phyloP scores from a whole-genome alignment of 1,284 basidiomycete species.

The Takashimella tepidaria region DNA sequence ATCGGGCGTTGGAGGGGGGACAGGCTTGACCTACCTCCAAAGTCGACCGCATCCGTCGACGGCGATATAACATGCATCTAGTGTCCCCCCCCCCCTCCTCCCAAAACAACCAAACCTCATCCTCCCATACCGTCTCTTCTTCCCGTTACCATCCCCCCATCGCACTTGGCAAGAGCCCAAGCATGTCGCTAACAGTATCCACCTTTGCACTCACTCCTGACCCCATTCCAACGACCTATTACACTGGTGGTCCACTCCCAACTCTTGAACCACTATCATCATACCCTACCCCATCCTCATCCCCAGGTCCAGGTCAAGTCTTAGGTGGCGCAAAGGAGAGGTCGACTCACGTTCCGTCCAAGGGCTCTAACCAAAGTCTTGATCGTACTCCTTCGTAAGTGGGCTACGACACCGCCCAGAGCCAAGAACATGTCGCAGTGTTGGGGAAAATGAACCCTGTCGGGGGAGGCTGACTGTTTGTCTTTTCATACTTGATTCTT shows the following conservation, averaged over 20 bases:
- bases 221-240: slow-evolving; percentile 18
- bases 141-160: no score
- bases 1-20: not conserved
- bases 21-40: not conserved
- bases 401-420: no score
- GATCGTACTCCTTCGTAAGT: slow-evolving; percentile 30
- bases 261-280: slow-evolving; percentile 13
- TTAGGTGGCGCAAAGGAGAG: slow-evolving; percentile 2
- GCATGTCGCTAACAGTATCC: slow-evolving; percentile 24
- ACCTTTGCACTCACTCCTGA: not conserved
- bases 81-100: no score
- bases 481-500: no score
- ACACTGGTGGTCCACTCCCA: slow-evolving; percentile 30
- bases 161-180: no score
- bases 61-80: no score
- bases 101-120: not conserved
- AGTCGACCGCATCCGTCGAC: not conserved
- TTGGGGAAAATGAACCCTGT: no score
- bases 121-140: not conserved
- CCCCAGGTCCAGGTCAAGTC: slow-evolving; percentile 3
- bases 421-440: not conserved
- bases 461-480: not conserved
- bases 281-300: slow-evolving; percentile 3
- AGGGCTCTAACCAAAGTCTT: slow-evolving; percentile 13
- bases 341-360: slow-evolving; percentile 3